Conservation (phyloP, 2,329 filamentous ascomycete genomes). For the Emergomyces orientalis region DNA sequence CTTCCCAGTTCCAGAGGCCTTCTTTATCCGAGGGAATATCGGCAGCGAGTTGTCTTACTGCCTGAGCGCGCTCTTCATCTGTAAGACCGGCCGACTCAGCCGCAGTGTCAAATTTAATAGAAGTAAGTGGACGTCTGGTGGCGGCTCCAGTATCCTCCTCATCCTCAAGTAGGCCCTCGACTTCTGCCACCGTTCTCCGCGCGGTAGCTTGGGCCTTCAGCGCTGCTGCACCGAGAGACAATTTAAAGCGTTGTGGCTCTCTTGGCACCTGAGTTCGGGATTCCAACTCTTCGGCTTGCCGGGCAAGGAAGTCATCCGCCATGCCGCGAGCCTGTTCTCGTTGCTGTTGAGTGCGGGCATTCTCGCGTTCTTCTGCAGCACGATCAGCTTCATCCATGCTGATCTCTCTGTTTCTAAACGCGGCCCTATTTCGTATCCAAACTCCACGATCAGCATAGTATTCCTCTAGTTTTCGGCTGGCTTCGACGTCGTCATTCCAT, state of each 20-base stretch:
- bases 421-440: constrained; percentile 73
- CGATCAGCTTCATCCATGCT: constrained; percentile 76
- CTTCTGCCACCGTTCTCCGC: constrained; percentile 78
- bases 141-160: constrained; percentile 70
- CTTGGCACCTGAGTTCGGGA: constrained; percentile 35
- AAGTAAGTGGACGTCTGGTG: constrained; percentile 65
- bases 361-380: constrained; percentile 65
- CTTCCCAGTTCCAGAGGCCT: constrained; percentile 81
- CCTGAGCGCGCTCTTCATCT: constrained; percentile 78
- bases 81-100: constrained; percentile 59
- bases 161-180: constrained; percentile 89
- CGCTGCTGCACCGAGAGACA: constrained; percentile 81
- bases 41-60: constrained; percentile 69
- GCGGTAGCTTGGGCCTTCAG: constrained; percentile 57
- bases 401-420: constrained; percentile 64
- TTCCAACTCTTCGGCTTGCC: constrained; percentile 68
- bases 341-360: constrained; percentile 57
- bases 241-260: constrained; percentile 72
- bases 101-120: constrained; percentile 69
- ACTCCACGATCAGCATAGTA: constrained; percentile 81
- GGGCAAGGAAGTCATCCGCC: constrained; percentile 84
- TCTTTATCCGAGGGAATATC: constrained; percentile 84
- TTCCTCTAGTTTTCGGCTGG: constrained; percentile 58
- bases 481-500: constrained; percentile 89
- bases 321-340: constrained; percentile 70